Evolutionary conservation across 129 eudicot genomes (phyloP).

Genomic region (Rutidosis leptorrhynchoides): DNA sequence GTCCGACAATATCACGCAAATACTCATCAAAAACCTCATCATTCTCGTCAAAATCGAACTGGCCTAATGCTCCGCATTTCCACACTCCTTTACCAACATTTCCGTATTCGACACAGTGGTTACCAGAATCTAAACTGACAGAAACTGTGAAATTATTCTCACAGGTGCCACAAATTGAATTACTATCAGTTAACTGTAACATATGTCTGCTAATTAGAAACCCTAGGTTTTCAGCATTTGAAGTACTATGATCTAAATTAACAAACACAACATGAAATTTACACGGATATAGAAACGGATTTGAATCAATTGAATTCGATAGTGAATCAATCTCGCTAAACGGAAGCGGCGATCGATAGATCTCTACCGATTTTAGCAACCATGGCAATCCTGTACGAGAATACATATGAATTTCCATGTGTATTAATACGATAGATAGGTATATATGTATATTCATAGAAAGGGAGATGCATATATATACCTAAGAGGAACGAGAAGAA

Average conservation of each 20-base stretch:
- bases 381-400: slow-evolving; percentile 61
- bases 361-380: slow-evolving; percentile 80
- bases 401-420: no score
- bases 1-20: no score
- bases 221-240: slow-evolving; percentile 31
- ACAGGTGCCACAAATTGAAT: slow-evolving; percentile 61
- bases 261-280: slow-evolving; percentile 38
- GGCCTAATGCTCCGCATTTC: no score
- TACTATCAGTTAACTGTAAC: slow-evolving; percentile 39
- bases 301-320: slow-evolving; percentile 51
- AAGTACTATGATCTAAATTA: slow-evolving; percentile 31
- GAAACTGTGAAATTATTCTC: slow-evolving; percentile 51
- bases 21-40: no score
- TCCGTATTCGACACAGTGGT: slow-evolving; percentile 41
- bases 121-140: slow-evolving; percentile 48
- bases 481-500: slow-evolving; percentile 81
- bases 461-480: slow-evolving; percentile 4
- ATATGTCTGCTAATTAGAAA: slow-evolving; percentile 43
- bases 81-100: no score
- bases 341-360: slow-evolving; percentile 83
- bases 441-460: neutral
- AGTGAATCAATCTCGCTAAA: slow-evolving; percentile 66
- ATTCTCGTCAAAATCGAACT: slow-evolving; percentile 28
- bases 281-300: slow-evolving; percentile 58
- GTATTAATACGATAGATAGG: neutral